Base-by-base conservation (phyloP, 345 rosid genomes). In the Adansonia digitata region DNA sequence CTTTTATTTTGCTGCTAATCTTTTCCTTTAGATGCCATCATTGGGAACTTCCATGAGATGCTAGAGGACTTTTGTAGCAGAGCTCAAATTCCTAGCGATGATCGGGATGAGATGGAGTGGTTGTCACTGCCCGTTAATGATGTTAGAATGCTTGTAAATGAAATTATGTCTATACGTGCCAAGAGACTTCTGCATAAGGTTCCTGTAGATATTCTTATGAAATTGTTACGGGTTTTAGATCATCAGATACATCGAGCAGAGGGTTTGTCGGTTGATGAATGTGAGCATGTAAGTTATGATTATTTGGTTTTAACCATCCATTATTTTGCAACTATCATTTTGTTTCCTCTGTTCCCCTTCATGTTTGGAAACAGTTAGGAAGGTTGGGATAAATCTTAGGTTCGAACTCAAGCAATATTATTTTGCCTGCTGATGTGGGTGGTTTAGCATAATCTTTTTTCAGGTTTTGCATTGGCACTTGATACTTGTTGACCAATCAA, bases 231-330 rank as follows among this genome's bases (percentile, higher is more conserved):
- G 79, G 85, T 90, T 76, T 86, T 95, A 39, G 99, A 95, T 85
- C 91, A 88, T 83, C 99, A 95, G 82, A 95, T 95, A 81, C 99
- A 95, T 85, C 90, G 92, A 74, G 99, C 98, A 71, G 98, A 93
- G 83, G 99, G 99, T 72, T 84, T 93, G 74, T 89, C 97, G 12
- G 60, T 93, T 45, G 83, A 81, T 79, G 90, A 85, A 68, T 89
- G 70, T 77, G 94, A 93, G 49, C 86, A 85, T 80, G 99, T 95
- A 82, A 88, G 90, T 87, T 75, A 63, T 60, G 37, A 26, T 63
- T 56, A 7, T 69, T 60, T 51, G 29, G 14, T 40, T 67, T 75
- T 10, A 37, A 11, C 34, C 52, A 22, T 83, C 63, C 42, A 40
- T 49, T 59, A 4, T 70, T 72, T 57, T 73, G 60, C 53, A 48